Evolutionary conservation across 2,329 filamentous ascomycete species (phyloP).

Genomic region (Cordyceps javanica): DNA sequence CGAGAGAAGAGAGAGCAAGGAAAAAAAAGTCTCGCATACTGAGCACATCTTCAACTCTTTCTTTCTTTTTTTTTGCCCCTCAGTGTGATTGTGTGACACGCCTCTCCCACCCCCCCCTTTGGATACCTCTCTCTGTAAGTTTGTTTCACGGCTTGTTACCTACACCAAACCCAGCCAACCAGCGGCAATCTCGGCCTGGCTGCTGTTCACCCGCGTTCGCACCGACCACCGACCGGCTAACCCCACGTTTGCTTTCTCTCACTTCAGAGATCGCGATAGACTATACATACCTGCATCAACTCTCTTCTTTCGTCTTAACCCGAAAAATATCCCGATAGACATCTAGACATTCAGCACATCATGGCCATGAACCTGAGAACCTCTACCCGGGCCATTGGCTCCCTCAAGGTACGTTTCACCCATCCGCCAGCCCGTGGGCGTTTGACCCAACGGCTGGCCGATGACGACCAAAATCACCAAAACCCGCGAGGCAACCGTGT

Average conservation of each 20-base stretch:
- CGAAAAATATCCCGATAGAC: no score
- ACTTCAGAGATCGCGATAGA: constrained; percentile 10
- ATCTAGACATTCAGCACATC: constrained; percentile 18
- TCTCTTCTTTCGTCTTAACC: neutral
- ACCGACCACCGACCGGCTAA: constrained; percentile 10
- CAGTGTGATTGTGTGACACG: neutral
- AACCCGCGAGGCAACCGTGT: no score
- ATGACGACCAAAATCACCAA: neutral
- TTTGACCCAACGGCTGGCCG: neutral
- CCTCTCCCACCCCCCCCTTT: no score
- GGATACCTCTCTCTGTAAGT: constrained; percentile 7
- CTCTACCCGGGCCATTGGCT: constrained; percentile 57
- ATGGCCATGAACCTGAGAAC: constrained; percentile 62
- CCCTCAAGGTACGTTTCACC: constrained; percentile 50
- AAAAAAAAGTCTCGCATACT: constrained; percentile 10
- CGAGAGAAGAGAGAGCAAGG: neutral
- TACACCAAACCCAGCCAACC: no score
- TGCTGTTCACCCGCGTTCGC: neutral
- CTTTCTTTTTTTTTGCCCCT: neutral
- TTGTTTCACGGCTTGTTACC: no score
- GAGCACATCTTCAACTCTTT: neutral
- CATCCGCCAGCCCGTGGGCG: no score
- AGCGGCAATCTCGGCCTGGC: neutral
- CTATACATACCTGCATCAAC: neutral
- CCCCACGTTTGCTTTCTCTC: constrained; percentile 4